A percentile compares a stretch with the other conserved stretches of the same genome.
phyloP scores from a whole-genome alignment of 768 basidiomycete species.

The Pisolithus microcarpus region DNA sequence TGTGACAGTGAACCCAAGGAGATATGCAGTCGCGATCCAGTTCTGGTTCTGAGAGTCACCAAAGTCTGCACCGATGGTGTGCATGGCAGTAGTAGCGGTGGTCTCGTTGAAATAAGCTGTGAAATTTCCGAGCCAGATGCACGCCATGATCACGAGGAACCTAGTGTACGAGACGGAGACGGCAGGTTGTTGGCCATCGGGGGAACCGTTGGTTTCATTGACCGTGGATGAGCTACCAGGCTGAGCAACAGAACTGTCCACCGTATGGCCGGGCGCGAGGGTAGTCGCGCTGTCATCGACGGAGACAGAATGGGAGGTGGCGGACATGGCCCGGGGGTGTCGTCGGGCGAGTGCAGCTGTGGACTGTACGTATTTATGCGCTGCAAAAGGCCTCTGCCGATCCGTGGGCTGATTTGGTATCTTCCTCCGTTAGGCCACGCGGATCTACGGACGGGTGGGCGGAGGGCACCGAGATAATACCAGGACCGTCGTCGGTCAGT shows the following conservation, averaged over 20 bases:
- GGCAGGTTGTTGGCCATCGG: conserved; percentile 16
- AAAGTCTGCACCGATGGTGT: conserved; percentile 27
- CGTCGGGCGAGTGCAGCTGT: not conserved
- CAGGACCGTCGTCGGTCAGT: too few relatives aligned
- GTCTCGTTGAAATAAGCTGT: conserved; percentile 32
- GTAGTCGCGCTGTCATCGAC: conserved; percentile 22
- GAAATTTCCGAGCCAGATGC: conserved; percentile 30
- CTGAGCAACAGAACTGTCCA: conserved; percentile 1
- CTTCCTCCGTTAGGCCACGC: too few relatives aligned
- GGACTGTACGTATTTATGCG: not conserved
- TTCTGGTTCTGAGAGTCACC: conserved; percentile 26
- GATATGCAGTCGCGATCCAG: conserved; percentile 29
- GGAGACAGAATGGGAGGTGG: conserved; percentile 27
- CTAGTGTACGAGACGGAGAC: conserved; percentile 22
- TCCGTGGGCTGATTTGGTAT: too few relatives aligned
- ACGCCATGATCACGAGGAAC: conserved; percentile 29
- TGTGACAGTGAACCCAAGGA: conserved; percentile 31
- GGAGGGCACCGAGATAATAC: too few relatives aligned
- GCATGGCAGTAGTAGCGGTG: conserved; percentile 30
- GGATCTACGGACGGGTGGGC: too few relatives aligned
- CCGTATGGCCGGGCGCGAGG: conserved; percentile 14
- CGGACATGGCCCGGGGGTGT: conserved; percentile 12
- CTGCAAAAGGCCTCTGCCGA: too few relatives aligned
- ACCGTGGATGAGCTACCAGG: not conserved
- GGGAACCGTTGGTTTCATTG: not conserved